A percentile compares a stretch with the other conserved stretches of the same genome.
Conservation (phyloP, 1,284 basidiomycete genomes). For the Porogramme epimiltina region DNA sequence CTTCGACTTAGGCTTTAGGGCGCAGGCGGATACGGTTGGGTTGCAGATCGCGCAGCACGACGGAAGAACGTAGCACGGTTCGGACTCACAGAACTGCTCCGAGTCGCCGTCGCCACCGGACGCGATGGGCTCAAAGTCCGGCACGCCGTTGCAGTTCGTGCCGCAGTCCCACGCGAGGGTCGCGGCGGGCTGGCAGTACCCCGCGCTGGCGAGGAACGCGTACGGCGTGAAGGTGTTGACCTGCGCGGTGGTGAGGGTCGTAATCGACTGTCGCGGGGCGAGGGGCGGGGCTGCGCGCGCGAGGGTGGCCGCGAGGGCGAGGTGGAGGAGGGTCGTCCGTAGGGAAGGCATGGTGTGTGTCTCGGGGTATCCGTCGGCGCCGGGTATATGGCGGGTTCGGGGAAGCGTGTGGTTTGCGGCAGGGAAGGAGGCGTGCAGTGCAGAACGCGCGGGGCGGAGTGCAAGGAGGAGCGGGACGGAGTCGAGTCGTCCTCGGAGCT, state of each 20-base stretch:
- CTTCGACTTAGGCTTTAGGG: no score
- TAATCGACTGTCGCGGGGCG: constrained; percentile 35
- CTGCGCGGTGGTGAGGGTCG: constrained; percentile 41
- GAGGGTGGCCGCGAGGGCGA: neutral
- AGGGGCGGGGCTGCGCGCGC: constrained; percentile 29
- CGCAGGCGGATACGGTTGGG: no score
- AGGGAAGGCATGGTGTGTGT: neutral
- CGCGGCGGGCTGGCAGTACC: constrained; percentile 48
- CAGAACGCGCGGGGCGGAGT: neutral
- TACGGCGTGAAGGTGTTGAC: constrained; percentile 53
- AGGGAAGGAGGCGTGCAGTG: neutral
- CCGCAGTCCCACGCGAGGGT: constrained; percentile 63
- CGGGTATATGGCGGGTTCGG: no score
- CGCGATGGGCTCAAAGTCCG: constrained; percentile 56
- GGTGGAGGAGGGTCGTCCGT: neutral
- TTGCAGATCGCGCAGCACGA: no score
- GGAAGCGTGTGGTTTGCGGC: no score
- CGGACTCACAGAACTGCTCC: constrained; percentile 48
- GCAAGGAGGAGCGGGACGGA: no score
- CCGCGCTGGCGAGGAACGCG: constrained; percentile 56
- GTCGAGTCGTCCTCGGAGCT: no score
- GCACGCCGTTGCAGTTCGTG: constrained; percentile 49
- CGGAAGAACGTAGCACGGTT: no score
- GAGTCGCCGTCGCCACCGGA: constrained; percentile 59
- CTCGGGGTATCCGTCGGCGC: neutral